Base-by-base conservation (phyloP, 768 basidiomycete species). In the Rickenella mellea region DNA sequence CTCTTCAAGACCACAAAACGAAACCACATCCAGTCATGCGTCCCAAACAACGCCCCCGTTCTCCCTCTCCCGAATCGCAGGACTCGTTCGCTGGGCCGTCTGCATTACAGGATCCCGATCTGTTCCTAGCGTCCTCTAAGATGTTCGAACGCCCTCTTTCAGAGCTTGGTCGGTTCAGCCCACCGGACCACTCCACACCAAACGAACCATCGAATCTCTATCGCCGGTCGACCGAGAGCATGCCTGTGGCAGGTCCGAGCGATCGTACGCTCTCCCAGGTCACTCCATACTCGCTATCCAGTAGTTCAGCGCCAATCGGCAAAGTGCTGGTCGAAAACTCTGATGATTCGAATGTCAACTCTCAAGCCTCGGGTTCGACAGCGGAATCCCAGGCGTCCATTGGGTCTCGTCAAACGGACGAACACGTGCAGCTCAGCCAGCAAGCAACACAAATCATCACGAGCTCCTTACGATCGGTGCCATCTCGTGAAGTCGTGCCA, bases 21-120 rank as follows among this genome's bases (percentile, higher is more conserved):
- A 53, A 29, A 25, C 44, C 50, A 21, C 42, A 53, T 41, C 45
- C 43, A n/a, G 51, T 56, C 22, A 51, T 59, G 44, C 57, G 48
- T 15, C 12, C 48, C 11, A 42, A 49, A 41, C 49, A 47, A 11
- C 52, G 51, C 15, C 49, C 46, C 20, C 57, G 67, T 20, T 66
- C 66, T n/a, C 60, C 59, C 17, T 65, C 66, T 5, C 52, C 51
- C 27, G 55, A 57, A 7, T 78, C 79, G 3, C 69, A 74, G 54
- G 80, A 83, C 55, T 83, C 82, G 2, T 81, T 84, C 45, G 78
- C 68, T 29, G 73, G 67, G 26, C 64, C 66, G 27, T 47, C 68
- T n/a, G 65, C 70, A 1, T 27, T 22, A 2, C 65, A 68, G 27
- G 70, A 78, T 44, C 68, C 66, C 7, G 67, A 68, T 22, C 58